These are phyloP conservation scores for Erysimum cheiranthoides DNA, from an alignment of 345 rosid species.

Conservation along the genomic window DNA sequence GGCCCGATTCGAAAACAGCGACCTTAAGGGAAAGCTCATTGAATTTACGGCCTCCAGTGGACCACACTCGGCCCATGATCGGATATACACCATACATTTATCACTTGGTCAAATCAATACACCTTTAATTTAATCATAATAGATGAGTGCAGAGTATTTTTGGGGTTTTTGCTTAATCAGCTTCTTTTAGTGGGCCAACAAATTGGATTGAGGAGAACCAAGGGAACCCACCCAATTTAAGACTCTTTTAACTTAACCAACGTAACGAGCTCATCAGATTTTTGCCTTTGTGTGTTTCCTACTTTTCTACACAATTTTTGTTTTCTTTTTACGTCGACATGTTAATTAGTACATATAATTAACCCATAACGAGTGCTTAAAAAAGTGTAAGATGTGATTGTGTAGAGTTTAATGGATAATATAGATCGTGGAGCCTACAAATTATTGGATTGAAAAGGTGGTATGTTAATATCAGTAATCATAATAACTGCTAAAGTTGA, in stretches of 20 bases:
- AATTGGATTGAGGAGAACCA: slow-evolving; percentile 6
- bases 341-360: background rate
- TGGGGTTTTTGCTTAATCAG: slow-evolving; percentile 24
- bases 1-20: slow-evolving; percentile 1
- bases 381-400: slow-evolving; percentile 37
- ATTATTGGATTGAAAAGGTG: slow-evolving; percentile 28
- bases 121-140: slow-evolving; percentile 12
- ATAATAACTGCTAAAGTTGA: slow-evolving; percentile 12
- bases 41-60: slow-evolving; percentile 5
- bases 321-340: background rate
- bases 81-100: slow-evolving; percentile 15
- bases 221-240: background rate
- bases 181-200: slow-evolving; percentile 17
- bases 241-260: slow-evolving; percentile 6
- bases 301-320: background rate
- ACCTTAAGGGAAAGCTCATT: slow-evolving; percentile 17
- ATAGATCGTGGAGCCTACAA: slow-evolving; percentile 5
- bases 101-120: slow-evolving; percentile 10
- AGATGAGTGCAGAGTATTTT: background rate
- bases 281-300: slow-evolving; percentile 2
- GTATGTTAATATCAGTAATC: slow-evolving; percentile 1
- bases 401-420: slow-evolving; percentile 8
- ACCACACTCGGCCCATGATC: slow-evolving; percentile 19
- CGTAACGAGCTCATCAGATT: background rate
- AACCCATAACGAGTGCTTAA: background rate